Percentiles rank a stretch among this genome's conserved stretches.
Evolutionary conservation across 2,329 filamentous ascomycete genomes (phyloP).

Genomic region (Amesomyces nigricolor): DNA sequence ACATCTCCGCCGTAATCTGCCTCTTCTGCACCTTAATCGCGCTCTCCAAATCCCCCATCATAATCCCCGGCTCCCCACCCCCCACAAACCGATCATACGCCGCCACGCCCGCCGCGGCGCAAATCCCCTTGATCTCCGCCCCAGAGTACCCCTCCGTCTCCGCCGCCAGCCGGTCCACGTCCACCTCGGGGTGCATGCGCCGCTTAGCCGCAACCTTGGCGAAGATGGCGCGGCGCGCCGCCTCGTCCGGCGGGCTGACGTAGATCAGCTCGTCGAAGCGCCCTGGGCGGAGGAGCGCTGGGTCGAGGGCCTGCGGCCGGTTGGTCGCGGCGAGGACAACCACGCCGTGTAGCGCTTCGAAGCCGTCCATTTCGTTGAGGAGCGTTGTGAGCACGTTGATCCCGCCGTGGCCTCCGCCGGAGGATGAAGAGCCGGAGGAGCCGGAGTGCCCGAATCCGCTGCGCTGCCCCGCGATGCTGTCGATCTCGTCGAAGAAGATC

Average conservation of each 20-base stretch:
- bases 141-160: conserved; percentile 75
- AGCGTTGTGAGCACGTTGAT: conserved; percentile 85
- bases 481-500: conserved; percentile 96
- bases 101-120: conserved; percentile 40
- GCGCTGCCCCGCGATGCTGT: conserved; percentile 65
- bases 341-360: conserved; percentile 76
- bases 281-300: conserved; percentile 78
- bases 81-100: conserved; percentile 34
- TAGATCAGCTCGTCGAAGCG: conserved; percentile 82
- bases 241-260: conserved; percentile 70
- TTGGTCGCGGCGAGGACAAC: conserved; percentile 90
- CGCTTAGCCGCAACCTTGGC: conserved; percentile 59
- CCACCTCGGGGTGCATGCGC: conserved; percentile 56
- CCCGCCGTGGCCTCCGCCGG: conserved; percentile 39
- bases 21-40: conserved; percentile 45
- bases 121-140: conserved; percentile 65
- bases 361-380: conserved; percentile 93
- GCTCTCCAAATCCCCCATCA: conserved; percentile 35
- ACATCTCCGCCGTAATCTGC: conserved; percentile 55
- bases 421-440: background rate
- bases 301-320: conserved; percentile 77
- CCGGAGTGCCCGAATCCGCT: conserved; percentile 42
- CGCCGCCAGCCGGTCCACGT: conserved; percentile 56
- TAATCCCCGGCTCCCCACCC: conserved; percentile 17
- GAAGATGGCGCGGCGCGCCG: conserved; percentile 72